Conservation (phyloP, 2,329 filamentous ascomycete genomes). For the Cytospora leucostoma region DNA sequence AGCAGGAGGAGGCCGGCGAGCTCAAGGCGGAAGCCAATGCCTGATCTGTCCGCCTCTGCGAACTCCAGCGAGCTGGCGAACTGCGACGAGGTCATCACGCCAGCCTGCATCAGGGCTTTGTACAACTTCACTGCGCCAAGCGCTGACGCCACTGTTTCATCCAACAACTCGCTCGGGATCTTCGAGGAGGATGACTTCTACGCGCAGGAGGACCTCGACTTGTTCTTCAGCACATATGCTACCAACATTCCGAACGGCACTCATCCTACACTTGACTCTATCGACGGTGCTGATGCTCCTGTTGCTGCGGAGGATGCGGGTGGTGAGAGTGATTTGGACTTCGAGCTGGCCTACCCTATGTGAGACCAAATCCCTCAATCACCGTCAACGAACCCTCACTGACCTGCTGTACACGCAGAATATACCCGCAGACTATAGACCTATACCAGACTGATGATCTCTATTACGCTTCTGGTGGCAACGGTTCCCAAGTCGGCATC, state of each 20-base stretch:
- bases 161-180: slow-evolving; percentile 25
- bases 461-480: slow-evolving; percentile 36
- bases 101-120: slow-evolving; percentile 36
- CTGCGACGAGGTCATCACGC: slow-evolving; percentile 38
- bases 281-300: slow-evolving; percentile 18
- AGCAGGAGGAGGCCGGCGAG: slow-evolving; percentile 13
- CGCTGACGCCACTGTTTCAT: slow-evolving; percentile 13
- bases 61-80: slow-evolving; percentile 28
- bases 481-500: slow-evolving; percentile 11
- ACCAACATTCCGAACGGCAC: slow-evolving; percentile 18
- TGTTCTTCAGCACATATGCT: slow-evolving; percentile 12
- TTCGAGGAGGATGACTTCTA: slow-evolving; percentile 26
- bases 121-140: slow-evolving; percentile 34
- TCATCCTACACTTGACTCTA: slow-evolving; percentile 14
- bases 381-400: not conserved
- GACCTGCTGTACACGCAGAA: slow-evolving; percentile 19
- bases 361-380: not conserved
- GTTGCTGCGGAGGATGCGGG: slow-evolving; percentile 5
- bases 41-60: slow-evolving; percentile 1
- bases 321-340: slow-evolving; percentile 18
- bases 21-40: not conserved
- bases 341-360: slow-evolving; percentile 19
- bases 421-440: slow-evolving; percentile 42
- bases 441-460: slow-evolving; percentile 47
- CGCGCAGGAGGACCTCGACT: slow-evolving; percentile 21